phyloP scores from a whole-genome alignment of 139 green algal species.

The Picochlorum sp. region DNA sequence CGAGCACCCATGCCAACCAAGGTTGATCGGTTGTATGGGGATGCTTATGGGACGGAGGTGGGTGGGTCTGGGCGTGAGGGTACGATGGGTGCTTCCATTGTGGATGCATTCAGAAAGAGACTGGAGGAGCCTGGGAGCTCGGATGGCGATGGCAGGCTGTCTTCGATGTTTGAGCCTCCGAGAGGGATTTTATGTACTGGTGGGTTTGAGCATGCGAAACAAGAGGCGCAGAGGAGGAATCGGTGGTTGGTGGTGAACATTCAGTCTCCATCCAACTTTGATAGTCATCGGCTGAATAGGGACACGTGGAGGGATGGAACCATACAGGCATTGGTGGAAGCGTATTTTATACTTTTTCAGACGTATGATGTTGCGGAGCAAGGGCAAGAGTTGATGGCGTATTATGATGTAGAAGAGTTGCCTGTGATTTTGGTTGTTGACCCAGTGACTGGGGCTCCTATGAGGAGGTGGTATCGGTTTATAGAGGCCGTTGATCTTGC shows the following conservation, averaged over 20 bases:
- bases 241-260: conserved; percentile 66
- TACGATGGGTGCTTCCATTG: conserved; percentile 9
- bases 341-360: conserved; percentile 76
- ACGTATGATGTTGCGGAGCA: conserved; percentile 38
- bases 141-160: conserved; percentile 24
- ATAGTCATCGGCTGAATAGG: conserved; percentile 66
- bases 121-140: conserved; percentile 17
- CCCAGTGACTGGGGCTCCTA: conserved; percentile 64
- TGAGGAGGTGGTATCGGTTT: conserved; percentile 57
- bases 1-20: conserved; percentile 41
- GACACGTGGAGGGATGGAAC: conserved; percentile 69
- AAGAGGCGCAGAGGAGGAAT: conserved; percentile 8
- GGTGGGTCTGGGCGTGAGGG: neutral
- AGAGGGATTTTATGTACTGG: conserved; percentile 49
- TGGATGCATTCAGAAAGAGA: conserved; percentile 53
- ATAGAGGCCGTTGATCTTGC: conserved; percentile 51
- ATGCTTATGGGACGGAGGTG: conserved; percentile 9
- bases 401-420: conserved; percentile 50
- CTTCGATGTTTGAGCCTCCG: conserved; percentile 59
- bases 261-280: conserved; percentile 69
- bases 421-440: conserved; percentile 64
- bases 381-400: conserved; percentile 41
- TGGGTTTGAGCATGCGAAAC: conserved; percentile 46
- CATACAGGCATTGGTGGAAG: conserved; percentile 51
- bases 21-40: conserved; percentile 53